Evolutionary conservation across 1,284 basidiomycete genomes (phyloP).

Genomic region (Moniliophthora roreri): DNA sequence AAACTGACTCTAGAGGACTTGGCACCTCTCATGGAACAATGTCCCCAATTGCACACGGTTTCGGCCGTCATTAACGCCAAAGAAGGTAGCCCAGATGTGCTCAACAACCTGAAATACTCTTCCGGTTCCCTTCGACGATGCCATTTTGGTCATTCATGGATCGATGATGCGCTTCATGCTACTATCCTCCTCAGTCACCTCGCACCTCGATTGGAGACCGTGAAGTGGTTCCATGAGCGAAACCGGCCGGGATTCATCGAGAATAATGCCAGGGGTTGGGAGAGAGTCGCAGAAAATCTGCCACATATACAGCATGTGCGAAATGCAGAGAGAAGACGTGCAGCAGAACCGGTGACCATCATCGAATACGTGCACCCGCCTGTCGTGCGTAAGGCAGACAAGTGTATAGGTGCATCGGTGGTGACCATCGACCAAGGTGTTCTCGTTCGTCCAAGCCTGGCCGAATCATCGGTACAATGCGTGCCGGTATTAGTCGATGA

Average conservation of each 20-base stretch:
- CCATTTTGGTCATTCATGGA: constrained; percentile 73
- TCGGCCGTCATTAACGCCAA: constrained; percentile 63
- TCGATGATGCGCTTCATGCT: constrained; percentile 62
- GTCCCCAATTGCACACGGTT: constrained; percentile 61
- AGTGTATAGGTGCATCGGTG: constrained; percentile 57
- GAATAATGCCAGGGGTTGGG: constrained; percentile 64
- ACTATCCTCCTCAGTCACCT: constrained; percentile 74
- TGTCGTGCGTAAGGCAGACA: constrained; percentile 35
- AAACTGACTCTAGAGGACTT: constrained; percentile 59
- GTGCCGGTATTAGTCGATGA: constrained; percentile 45
- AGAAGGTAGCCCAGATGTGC: constrained; percentile 42
- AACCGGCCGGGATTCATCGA: constrained; percentile 69
- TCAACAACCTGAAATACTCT: constrained; percentile 45
- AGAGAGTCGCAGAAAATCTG: constrained; percentile 61
- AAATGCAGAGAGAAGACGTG: constrained; percentile 53
- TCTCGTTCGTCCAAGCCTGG: constrained; percentile 43
- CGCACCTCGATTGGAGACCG: constrained; percentile 61
- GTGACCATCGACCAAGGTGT: constrained; percentile 45
- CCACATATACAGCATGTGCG: constrained; percentile 69
- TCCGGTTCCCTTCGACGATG: constrained; percentile 65
- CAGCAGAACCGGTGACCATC: constrained; percentile 26
- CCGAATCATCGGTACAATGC: constrained; percentile 47
- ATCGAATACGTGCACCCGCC: constrained; percentile 21
- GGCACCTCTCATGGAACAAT: constrained; percentile 53
- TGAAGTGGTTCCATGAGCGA: constrained; percentile 75